These are phyloP conservation scores for Dryas alaskensis DNA, from an alignment of 306 rosid genomes.

Conservation along the genomic window DNA sequence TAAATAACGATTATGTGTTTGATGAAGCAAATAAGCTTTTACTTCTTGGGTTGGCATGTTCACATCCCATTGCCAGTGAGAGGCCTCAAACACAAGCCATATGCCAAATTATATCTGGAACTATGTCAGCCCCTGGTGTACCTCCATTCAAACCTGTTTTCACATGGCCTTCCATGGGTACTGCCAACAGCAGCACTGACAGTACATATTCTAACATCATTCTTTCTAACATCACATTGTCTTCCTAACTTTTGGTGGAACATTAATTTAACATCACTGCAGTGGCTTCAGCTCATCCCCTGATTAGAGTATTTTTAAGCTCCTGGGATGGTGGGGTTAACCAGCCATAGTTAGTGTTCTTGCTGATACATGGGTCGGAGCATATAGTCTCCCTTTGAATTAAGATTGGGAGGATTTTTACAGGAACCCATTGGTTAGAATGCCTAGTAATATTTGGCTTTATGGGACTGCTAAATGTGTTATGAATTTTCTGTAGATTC, in stretches of 20 bases:
- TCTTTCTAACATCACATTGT: constrained; percentile 13
- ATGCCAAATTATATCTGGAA: constrained; percentile 44
- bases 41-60: constrained; percentile 51
- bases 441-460: background rate
- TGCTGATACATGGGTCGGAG: background rate
- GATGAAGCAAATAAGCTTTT: constrained; percentile 45
- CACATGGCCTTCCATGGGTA: constrained; percentile 41
- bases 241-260: constrained; percentile 6
- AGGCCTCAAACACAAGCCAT: constrained; percentile 44
- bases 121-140: constrained; percentile 31
- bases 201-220: constrained; percentile 15
- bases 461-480: background rate
- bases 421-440: constrained; percentile 5
- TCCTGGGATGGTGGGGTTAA: background rate
- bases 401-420: constrained; percentile 2
- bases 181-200: constrained; percentile 24
- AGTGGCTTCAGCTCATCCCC: constrained; percentile 4
- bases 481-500: background rate
- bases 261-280: background rate
- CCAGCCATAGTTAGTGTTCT: background rate
- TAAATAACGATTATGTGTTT: constrained; percentile 17
- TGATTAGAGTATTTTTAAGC: background rate
- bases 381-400: background rate
- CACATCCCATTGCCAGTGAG: constrained; percentile 39
- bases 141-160: constrained; percentile 48